A percentile compares a stretch with the other conserved stretches of the same genome.
Evolutionary conservation across 495 filamentous ascomycete genomes (phyloP).

Genomic region (Aspergillus haitiensis): DNA sequence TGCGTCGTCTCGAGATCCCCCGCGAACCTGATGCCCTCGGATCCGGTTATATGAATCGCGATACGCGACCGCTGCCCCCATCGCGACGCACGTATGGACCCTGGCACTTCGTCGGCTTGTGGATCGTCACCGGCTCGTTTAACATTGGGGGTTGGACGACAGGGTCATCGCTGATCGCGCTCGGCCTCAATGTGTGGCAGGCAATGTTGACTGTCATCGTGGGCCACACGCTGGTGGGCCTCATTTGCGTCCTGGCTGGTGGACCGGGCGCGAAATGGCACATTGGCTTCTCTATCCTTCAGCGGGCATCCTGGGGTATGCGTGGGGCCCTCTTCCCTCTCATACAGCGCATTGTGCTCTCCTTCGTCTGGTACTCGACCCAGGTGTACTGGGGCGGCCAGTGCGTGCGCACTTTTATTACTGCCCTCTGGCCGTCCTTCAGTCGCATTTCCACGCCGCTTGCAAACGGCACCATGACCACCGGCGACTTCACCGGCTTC

Average conservation of each 20-base stretch:
- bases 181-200: conserved; percentile 13
- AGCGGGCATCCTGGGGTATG: conserved; percentile 3
- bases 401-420: conserved; percentile 7
- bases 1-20: background rate
- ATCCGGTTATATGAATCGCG: conserved; percentile 4
- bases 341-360: conserved; percentile 7
- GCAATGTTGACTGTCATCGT: conserved; percentile 6
- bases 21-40: background rate
- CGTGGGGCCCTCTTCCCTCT: conserved; percentile 6
- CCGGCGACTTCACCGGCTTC: conserved; percentile 8
- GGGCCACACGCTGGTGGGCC: conserved; percentile 2
- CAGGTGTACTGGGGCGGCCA: conserved; percentile 6
- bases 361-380: conserved; percentile 12
- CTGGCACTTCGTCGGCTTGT: conserved; percentile 13
- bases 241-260: conserved; percentile 5
- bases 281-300: conserved; percentile 6
- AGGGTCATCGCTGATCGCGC: conserved; percentile 9
- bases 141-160: conserved; percentile 13
- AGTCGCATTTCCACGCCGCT: background rate
- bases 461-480: conserved; percentile 5
- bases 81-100: conserved; percentile 5
- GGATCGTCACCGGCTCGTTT: conserved; percentile 12
- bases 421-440: conserved; percentile 7
- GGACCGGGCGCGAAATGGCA: conserved; percentile 13
- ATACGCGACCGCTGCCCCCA: conserved; percentile 7